Base-by-base conservation (phyloP, 2,329 filamentous ascomycete genomes). In the Albophoma yamanashiensis region DNA sequence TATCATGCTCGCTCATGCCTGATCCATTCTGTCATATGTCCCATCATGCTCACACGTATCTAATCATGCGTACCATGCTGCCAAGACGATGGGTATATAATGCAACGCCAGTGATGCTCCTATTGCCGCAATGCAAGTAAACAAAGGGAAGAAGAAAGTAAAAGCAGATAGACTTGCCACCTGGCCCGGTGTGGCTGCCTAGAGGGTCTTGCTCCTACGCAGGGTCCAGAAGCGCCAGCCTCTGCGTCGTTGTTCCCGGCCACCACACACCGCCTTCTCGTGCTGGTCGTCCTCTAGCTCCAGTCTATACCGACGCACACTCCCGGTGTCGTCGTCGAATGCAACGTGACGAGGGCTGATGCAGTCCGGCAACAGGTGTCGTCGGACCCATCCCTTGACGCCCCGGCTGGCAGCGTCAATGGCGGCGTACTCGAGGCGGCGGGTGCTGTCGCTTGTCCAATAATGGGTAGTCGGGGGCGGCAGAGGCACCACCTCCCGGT, bases 381-480 rank as follows among this genome's bases (percentile, higher is more conserved):
- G 77, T 68, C 81, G 75, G 40, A 86, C 67, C 80, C 85, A 87
- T 15, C 84, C 85, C 64, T 79, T 79, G 38, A 88, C 75, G 5
- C 85, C 85, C 1, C 78, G 76, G 42, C 78, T 81, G 2, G 84
- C 83, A 0, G 84, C 83, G 57, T 88, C 85, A 47, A 88, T 88
- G 59, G 85, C 85, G 0, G 84, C 85, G 65, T 88, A 88, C 73
- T 88, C 85, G 4, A 86, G 76, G 14, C 83, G 77, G 4, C 85
- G 78, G 0, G 84, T 87, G 58, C 77, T 77, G 67, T 87, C 82
- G 66, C 82, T 86, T 1, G 84, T 87, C 85, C 85, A 88, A 72
- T 87, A 88, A 67, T 87, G 83, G 1, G 82, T 83, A 3, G 85
- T 86, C 64, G 80, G 78, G 4, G 82, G 84, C 2, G 76, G 75